Evolutionary conservation across 371 early-diverging fungal genomes (phyloP).

Genomic region (Mucor lusitanicus): DNA sequence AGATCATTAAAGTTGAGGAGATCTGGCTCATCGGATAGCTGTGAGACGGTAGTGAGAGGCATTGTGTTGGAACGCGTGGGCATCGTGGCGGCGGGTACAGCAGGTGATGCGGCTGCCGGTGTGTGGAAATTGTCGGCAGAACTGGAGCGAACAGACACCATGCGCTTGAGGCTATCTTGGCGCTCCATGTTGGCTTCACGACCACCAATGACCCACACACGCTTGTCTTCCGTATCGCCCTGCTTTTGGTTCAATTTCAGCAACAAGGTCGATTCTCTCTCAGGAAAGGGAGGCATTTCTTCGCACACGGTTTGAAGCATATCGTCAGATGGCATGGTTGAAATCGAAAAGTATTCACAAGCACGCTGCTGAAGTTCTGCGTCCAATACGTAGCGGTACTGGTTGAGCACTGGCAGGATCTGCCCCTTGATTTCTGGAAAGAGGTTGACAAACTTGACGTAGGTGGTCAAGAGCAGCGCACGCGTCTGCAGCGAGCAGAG

Average conservation of each 20-base stretch:
- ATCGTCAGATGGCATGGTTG: slow-evolving; percentile 82
- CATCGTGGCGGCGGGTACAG: background rate
- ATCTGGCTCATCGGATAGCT: slow-evolving; percentile 25
- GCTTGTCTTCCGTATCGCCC: slow-evolving; percentile 90
- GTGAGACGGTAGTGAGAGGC: slow-evolving; percentile 7
- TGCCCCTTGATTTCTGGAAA: slow-evolving; percentile 96
- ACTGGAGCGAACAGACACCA: slow-evolving; percentile 42
- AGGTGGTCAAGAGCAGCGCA: slow-evolving; percentile 87
- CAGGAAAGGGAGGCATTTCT: slow-evolving; percentile 97
- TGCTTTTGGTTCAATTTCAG: slow-evolving; percentile 80
- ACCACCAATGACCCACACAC: slow-evolving; percentile 94
- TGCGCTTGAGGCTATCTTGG: slow-evolving; percentile 48
- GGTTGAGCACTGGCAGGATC: slow-evolving; percentile 81
- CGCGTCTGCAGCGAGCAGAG: slow-evolving; percentile 80
- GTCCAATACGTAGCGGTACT: slow-evolving; percentile 86
- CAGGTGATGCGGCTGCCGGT: slow-evolving; percentile 2
- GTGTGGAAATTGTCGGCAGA: slow-evolving; percentile 23
- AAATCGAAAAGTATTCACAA: slow-evolving; percentile 91
- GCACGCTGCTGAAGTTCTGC: slow-evolving; percentile 96
- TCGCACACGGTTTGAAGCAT: slow-evolving; percentile 91
- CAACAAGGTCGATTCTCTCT: slow-evolving; percentile 89
- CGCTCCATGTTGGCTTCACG: slow-evolving; percentile 76
- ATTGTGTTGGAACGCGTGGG: slow-evolving; percentile 22
- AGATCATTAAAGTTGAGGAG: slow-evolving; percentile 41
- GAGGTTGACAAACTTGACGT: slow-evolving; percentile 91